Evolutionary conservation across 2,329 filamentous ascomycete genomes (phyloP), one percentile per base, ranked within the genome.

Genomic region (Fusarium penzigii): DNA sequence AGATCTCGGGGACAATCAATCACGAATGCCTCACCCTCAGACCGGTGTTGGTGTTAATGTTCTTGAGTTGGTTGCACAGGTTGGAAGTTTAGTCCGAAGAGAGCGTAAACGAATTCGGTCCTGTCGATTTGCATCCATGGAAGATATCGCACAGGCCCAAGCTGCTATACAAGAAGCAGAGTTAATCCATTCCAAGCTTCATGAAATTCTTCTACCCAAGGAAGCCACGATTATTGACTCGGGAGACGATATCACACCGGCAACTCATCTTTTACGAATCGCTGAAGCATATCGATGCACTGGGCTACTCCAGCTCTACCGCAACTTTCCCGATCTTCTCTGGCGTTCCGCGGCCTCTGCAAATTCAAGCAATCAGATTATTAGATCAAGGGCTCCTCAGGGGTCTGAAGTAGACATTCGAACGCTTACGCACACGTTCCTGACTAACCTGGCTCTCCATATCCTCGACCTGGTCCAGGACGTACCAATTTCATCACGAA

Each of bases 371-470:
- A 49, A 36, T n/a, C 38, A 57, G 16, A 20, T 45, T 3, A 45
- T 49, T 11, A 29, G 51, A 12, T 12, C 17, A 29, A 48, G 5
- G 42, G 39, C 7, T 51, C 49, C 3, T 46, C 42, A 29, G 36
- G 45, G 59, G 10, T 17, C 36, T 5, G 39, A 43, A 2, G 34
- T 45, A 3, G 39, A 47, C 36, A 39, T 46, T 40, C 43, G 46
- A 17, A 39, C 49, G 6, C 29, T 51, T n/a, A 20, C 48, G 3
- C 72, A 73, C 48, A 64, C 73, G 1, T 77, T 73, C 71, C 59
- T 78, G 29, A 75, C 72, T 34, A 69, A 70, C 11, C 69, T 79
- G 13, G 75, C 77, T 12, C 64, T 76, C 40, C 74, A 77, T 50
- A 75, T 76, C 14, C 65, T 79, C 14, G 65, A 70, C 6, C 61